These are phyloP conservation scores for Mycena pura DNA, from an alignment of 768 basidiomycete genomes.

Conservation along the genomic window DNA sequence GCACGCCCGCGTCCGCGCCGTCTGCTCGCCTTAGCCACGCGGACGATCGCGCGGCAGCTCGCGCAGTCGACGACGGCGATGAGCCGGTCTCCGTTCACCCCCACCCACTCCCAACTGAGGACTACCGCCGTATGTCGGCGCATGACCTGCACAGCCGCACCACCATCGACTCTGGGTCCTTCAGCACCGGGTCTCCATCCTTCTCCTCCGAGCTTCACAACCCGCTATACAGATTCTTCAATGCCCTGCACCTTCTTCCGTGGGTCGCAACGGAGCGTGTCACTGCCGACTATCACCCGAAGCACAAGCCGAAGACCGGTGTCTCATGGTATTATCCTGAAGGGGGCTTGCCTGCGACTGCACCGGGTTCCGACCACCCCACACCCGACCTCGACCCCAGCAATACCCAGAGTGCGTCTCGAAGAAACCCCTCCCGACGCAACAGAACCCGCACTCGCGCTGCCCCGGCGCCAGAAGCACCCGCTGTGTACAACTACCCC, in stretches of 20 bases:
- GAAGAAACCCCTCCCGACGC: too few species aligned
- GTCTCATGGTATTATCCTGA: conserved; percentile 22
- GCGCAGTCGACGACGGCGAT: conserved; percentile 1
- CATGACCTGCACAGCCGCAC: conserved; percentile 12
- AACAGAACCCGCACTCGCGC: conserved; percentile 5
- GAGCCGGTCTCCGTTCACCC: conserved; percentile 23
- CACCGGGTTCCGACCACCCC: background rate
- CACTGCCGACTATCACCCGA: conserved; percentile 22
- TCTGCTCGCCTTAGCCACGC: conserved; percentile 16
- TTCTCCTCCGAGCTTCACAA: conserved; percentile 27
- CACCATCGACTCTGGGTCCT: conserved; percentile 16
- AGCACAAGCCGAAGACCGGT: background rate
- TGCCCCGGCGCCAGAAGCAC: background rate
- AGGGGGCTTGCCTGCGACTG: background rate
- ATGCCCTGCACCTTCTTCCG: conserved; percentile 23
- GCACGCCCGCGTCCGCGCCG: background rate
- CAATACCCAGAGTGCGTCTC: too few species aligned
- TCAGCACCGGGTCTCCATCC: conserved; percentile 18
- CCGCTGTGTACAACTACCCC: background rate
- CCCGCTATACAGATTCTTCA: conserved; percentile 18
- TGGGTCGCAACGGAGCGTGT: conserved; percentile 26
- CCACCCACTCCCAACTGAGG: conserved; percentile 22
- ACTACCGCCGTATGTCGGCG: conserved; percentile 30
- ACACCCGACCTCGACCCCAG: background rate
- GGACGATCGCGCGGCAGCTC: conserved; percentile 7